Conservation (phyloP, 2,329 filamentous ascomycete genomes). For the Mycosphaerella arachidis region DNA sequence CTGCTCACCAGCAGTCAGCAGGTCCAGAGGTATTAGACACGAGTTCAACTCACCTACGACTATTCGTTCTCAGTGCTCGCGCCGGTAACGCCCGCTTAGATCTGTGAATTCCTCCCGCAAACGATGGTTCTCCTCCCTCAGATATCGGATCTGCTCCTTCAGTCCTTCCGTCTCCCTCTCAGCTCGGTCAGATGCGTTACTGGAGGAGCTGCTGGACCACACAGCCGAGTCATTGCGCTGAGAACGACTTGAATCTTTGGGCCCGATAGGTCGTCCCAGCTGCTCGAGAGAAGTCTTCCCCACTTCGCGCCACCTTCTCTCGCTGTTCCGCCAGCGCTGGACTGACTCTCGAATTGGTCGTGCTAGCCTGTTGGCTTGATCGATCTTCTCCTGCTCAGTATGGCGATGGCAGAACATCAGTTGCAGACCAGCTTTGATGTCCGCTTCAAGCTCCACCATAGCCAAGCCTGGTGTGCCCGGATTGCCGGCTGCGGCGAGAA, state of each 20-base stretch:
- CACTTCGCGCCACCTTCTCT: neutral
- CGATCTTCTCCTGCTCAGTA: slow-evolving; percentile 10
- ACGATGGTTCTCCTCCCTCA: neutral
- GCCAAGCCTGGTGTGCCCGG: neutral
- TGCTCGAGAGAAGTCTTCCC: neutral
- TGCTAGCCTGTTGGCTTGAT: slow-evolving; percentile 10
- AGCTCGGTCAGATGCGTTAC: neutral
- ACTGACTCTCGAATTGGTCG: slow-evolving; percentile 5
- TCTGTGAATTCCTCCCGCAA: neutral
- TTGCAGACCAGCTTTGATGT: slow-evolving; percentile 7
- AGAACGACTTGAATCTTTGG: neutral
- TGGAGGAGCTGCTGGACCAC: neutral
- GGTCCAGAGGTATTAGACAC: neutral
- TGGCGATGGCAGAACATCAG: slow-evolving; percentile 15
- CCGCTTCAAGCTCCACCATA: slow-evolving; percentile 6
- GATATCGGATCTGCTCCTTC: neutral
- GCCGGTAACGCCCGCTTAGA: neutral
- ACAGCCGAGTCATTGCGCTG: neutral
- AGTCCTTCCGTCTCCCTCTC: neutral
- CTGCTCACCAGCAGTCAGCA: neutral
- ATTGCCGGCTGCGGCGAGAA: slow-evolving; percentile 9
- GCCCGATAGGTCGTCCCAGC: neutral
- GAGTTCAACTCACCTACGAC: neutral
- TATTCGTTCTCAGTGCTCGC: neutral
- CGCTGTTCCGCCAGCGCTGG: slow-evolving; percentile 11